Base-by-base conservation (phyloP, 2,329 filamentous ascomycete genomes). In the Botrytis aclada region DNA sequence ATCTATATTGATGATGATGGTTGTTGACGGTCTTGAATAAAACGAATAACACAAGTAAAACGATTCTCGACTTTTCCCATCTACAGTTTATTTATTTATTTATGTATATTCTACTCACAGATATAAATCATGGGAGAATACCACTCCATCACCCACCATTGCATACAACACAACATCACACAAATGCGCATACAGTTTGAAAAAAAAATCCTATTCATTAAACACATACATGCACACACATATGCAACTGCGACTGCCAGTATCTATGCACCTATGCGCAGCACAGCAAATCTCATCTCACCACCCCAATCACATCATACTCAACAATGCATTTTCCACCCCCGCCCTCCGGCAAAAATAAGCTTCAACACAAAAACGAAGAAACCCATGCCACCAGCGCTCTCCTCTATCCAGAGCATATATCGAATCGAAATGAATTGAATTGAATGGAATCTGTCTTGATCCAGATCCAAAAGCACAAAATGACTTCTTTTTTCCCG, bases 351-450 rank as follows among this genome's bases (percentile, higher is more conserved):
- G 20, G 14, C 25, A 63, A 63, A 10, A n/a, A 4, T 8, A 41
- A 22, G 51, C 14, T 56, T 29, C n/a, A 16, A 61, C 34, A 39
- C 12, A 41, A 4, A 39, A n/a, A 8, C 10, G 16, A 41, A 22
- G 41, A 39, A n/a, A n/a, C n/a, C 14, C 34, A 61, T 16, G 22
- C 34, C 58, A 61, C 34, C 34, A 25, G 34, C 25, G 12, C 60
- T 62, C 34, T 62, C 60, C 60, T 62, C 60, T 62, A 39, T 62
- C 34, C 22, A 18, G 60, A 62, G 60, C 60, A 62, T 29, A 56
- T 16, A 56, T 56, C n/a, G n/a, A 18, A 29, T 56, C 51, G 45
- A 47, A 47, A 47, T 25, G 45, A 47, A 56, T 56, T 8, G n/a
- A 56, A 45, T 45, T 18, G 32, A 32, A 58, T 58, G 16, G 16